phyloP scores from a whole-genome alignment of 179 eudicot genomes.

The Monotropa hypopitys region DNA sequence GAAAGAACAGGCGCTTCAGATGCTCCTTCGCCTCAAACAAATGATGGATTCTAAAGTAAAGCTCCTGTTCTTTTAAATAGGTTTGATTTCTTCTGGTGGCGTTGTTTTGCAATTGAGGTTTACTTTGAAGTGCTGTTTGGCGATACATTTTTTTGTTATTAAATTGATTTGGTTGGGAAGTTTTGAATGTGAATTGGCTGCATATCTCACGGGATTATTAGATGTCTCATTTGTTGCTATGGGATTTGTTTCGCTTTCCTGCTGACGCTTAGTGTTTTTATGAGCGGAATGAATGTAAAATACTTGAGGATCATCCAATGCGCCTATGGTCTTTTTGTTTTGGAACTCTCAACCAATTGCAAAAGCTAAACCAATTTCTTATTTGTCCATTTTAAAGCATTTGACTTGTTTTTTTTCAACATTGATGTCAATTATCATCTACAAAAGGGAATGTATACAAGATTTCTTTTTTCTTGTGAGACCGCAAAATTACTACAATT shows the following conservation, averaged over 20 bases:
- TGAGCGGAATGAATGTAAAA: not conserved
- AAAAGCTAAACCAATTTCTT: too few relatives aligned
- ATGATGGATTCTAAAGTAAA: constrained; percentile 55
- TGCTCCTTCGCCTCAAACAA: constrained; percentile 48
- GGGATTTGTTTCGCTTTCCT: not conserved
- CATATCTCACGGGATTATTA: not conserved
- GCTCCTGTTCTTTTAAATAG: not conserved
- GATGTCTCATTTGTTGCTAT: not conserved
- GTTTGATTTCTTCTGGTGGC: not conserved
- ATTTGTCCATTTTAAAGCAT: not conserved
- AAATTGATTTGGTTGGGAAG: not conserved
- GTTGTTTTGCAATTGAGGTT: constrained; percentile 1
- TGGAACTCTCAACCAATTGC: not conserved
- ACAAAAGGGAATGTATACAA: not conserved
- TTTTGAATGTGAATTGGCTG: not conserved
- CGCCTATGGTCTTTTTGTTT: not conserved
- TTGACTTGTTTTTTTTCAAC: not conserved
- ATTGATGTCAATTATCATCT: not conserved
- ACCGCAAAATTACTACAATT: not conserved
- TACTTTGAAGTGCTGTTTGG: not conserved
- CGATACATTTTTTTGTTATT: not conserved
- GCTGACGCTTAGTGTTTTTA: not conserved
- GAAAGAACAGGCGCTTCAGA: constrained; percentile 47
- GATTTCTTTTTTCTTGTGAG: not conserved
- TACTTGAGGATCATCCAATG: not conserved